Evolutionary conservation across 768 basidiomycete species (phyloP), one percentile per base, ranked within the genome.

Genomic region (Tulasnella sp.): DNA sequence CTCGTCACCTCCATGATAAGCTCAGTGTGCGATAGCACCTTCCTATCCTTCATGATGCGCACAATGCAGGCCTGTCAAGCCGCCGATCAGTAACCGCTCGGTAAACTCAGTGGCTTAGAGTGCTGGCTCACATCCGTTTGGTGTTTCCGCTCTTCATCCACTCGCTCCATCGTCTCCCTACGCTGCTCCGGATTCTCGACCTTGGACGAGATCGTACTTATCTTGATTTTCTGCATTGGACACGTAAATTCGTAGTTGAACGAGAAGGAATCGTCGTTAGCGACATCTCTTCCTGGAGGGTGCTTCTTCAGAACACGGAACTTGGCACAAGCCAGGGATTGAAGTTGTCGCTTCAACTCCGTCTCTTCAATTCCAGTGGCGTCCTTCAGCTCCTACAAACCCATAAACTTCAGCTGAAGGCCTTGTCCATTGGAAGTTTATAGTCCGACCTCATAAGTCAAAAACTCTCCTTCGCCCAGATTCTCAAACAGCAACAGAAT

Each of bases 1-100:
- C 90, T 89, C 69, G 94, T 94, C 44, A 95, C 95, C 84, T 99
- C 96, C 81, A 91, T 92, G 79, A 98, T 87, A 18, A 99, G 88
- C 77, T 96, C 94, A 79, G 90, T 94, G 82, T 98, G 95, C 7
- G 87, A 85, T 90, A 99, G 91, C 75, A 89, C 88, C 83, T 98
- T 98, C 77, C 96, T 87, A 83, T 95, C 92, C 85, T 99, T 99
- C 97, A 99, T 99, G 39, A 98, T 91, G 42, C 98, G 91, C 35
- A 99, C 98, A 80, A 99, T 92, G 82, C 95, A 98, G 1, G 98
- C 98, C 96, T 99, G 80, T 3, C 5, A 71, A 18, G 20, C 18
- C n/a, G 32, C 6, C 4, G 76, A 51, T 18, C 29, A 75, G 32
- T 48, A 44, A 75, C 20, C 6, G 73, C 23, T n/a, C 18, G 23